Evolutionary conservation across 1,284 basidiomycete species (phyloP).

Genomic region (Irpex sp.): DNA sequence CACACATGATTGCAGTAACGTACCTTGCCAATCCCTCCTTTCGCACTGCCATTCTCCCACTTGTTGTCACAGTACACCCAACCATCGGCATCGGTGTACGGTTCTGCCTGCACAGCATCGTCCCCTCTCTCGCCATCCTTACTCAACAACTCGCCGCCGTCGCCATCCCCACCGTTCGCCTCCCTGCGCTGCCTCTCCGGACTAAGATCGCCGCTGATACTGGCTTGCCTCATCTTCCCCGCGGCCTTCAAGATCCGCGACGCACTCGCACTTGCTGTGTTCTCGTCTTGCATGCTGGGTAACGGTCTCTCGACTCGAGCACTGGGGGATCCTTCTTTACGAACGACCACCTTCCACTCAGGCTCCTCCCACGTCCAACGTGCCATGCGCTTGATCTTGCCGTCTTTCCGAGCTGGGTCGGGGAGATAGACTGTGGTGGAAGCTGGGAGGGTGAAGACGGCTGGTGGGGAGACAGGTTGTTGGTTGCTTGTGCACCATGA

Average conservation of each 20-base stretch:
- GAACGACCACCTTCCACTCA: slow-evolving; percentile 79
- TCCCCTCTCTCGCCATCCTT: slow-evolving; percentile 12
- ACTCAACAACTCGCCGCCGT: slow-evolving; percentile 12
- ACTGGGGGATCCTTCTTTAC: slow-evolving; percentile 44
- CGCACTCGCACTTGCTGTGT: slow-evolving; percentile 25
- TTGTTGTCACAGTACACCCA: slow-evolving; percentile 97
- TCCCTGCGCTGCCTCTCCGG: slow-evolving; percentile 22
- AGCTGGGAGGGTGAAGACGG: slow-evolving; percentile 54
- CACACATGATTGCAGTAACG: neutral
- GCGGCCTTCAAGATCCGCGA: slow-evolving; percentile 42
- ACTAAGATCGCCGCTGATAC: slow-evolving; percentile 18
- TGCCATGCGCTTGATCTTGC: slow-evolving; percentile 60
- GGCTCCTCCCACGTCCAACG: slow-evolving; percentile 85
- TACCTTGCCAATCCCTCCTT: slow-evolving; percentile 84
- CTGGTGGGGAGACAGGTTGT: slow-evolving; percentile 60
- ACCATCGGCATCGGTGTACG: slow-evolving; percentile 80
- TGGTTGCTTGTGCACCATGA: slow-evolving; percentile 76
- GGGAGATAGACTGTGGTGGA: slow-evolving; percentile 53
- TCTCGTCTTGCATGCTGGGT: slow-evolving; percentile 50
- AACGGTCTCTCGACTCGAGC: slow-evolving; percentile 58
- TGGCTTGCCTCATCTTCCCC: slow-evolving; percentile 42
- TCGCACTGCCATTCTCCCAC: slow-evolving; percentile 80
- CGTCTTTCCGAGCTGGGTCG: slow-evolving; percentile 40
- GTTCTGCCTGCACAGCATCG: slow-evolving; percentile 33
- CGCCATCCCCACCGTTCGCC: slow-evolving; percentile 9